Conservation (phyloP, 2,329 filamentous ascomycete species). For the Penicillium glabrum region DNA sequence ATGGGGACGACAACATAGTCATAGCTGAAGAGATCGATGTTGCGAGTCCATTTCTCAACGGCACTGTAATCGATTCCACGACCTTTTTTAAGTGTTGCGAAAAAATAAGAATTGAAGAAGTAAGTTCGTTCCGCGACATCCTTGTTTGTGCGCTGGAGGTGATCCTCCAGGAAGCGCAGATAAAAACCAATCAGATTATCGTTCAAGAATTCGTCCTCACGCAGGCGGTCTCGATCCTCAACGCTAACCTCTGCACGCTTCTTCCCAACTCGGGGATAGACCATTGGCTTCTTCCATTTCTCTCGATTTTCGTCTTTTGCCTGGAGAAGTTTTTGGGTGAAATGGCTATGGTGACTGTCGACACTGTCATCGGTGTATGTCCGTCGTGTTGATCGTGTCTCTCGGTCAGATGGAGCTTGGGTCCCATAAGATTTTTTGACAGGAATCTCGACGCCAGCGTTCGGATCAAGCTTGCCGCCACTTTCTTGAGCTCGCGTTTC, state of each 20-base stretch:
- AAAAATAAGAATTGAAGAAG: slow-evolving; percentile 94
- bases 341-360: not conserved
- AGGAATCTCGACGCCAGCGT: slow-evolving; percentile 24
- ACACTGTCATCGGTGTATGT: not conserved
- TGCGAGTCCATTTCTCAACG: slow-evolving; percentile 84
- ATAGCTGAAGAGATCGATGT: slow-evolving; percentile 77
- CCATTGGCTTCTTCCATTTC: slow-evolving; percentile 39
- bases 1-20: slow-evolving; percentile 92
- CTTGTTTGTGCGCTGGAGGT: slow-evolving; percentile 56
- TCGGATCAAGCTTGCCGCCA: not conserved
- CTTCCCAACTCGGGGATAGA: slow-evolving; percentile 48
- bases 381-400: slow-evolving; percentile 33
- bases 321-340: slow-evolving; percentile 1
- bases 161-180: slow-evolving; percentile 68
- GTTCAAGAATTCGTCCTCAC: slow-evolving; percentile 85
- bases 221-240: slow-evolving; percentile 63
- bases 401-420: slow-evolving; percentile 12
- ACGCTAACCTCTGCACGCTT: slow-evolving; percentile 47
- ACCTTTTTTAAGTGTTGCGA: slow-evolving; percentile 68
- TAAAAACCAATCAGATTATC: slow-evolving; percentile 92
- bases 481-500: not conserved
- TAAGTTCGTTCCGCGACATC: slow-evolving; percentile 67
- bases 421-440: slow-evolving; percentile 26
- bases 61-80: slow-evolving; percentile 75
- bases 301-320: slow-evolving; percentile 20